Evolutionary conservation across 2,329 filamentous ascomycete genomes (phyloP).

Genomic region (Cladosporium sp.): DNA sequence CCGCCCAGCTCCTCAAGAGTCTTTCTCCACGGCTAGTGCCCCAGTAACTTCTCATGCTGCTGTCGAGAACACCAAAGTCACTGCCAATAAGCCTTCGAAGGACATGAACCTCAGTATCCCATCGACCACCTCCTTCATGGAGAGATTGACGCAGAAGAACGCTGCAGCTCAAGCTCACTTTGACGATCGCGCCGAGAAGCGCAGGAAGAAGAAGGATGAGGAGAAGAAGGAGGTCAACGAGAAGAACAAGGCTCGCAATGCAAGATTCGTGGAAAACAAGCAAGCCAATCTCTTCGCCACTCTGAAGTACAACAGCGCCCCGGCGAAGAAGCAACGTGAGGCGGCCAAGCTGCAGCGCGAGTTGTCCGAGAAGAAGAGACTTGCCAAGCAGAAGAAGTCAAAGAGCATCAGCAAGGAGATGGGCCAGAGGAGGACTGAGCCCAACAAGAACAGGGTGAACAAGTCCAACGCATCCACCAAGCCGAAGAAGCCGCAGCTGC

Average conservation of each 20-base stretch:
- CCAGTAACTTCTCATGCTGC: neutral
- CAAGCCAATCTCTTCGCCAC: too few relatives aligned
- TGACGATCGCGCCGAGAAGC: neutral
- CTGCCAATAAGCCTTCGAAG: neutral
- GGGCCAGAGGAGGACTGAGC: neutral
- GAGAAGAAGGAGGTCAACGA: neutral
- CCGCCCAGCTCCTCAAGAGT: neutral
- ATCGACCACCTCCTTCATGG: too few relatives aligned
- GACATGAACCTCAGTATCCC: too few relatives aligned
- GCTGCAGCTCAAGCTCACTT: too few relatives aligned
- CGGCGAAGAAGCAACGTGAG: neutral
- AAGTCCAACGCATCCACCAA: neutral
- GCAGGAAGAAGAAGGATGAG: neutral
- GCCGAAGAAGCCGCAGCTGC: neutral
- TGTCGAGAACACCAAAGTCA: neutral
- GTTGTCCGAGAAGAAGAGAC: neutral
- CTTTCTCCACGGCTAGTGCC: neutral
- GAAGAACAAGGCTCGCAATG: neutral
- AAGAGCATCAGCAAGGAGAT: neutral
- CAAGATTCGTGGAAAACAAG: too few relatives aligned
- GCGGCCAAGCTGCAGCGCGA: neutral
- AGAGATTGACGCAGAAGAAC: too few relatives aligned
- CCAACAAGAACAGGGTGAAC: too few relatives aligned
- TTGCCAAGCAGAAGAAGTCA: neutral
- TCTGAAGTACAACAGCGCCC: too few relatives aligned